Conservation (phyloP, 768 basidiomycete species). For the Rhodocollybia butyracea region DNA sequence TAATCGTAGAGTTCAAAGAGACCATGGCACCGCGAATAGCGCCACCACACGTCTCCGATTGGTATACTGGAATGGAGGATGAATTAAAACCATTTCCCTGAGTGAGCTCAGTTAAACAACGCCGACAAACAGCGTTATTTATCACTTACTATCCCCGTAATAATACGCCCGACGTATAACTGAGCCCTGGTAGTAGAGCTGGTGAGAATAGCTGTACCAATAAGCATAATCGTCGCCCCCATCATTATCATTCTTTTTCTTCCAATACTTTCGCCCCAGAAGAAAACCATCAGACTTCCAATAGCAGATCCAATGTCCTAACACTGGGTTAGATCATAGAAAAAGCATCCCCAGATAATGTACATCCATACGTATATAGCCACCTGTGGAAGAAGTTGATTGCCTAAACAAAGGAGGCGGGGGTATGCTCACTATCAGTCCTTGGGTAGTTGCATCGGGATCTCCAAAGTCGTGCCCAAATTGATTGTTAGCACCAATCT, state of each 20-base stretch:
- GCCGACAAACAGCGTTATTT: not conserved
- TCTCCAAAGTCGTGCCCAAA: conserved; percentile 35
- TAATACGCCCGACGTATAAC: conserved; percentile 33
- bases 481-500: conserved; percentile 41
- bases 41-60: conserved; percentile 36
- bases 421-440: conserved; percentile 29
- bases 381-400: conserved; percentile 11
- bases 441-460: conserved; percentile 34
- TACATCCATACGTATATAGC: conserved; percentile 30
- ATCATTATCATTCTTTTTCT: conserved; percentile 37
- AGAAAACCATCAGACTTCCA: conserved; percentile 33
- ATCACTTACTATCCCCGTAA: conserved; percentile 31
- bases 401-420: not conserved
- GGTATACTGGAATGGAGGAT: conserved; percentile 37
- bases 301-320: conserved; percentile 38
- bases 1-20: conserved; percentile 34
- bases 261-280: conserved; percentile 35
- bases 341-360: not conserved
- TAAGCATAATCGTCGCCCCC: conserved; percentile 33
- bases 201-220: conserved; percentile 35
- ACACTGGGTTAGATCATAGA: not conserved
- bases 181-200: conserved; percentile 37
- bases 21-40: conserved; percentile 31
- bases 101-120: not conserved
- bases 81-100: conserved; percentile 38